These are phyloP conservation scores for Tulasnella sp. DNA, from an alignment of 768 basidiomycete genomes.

Conservation along the genomic window DNA sequence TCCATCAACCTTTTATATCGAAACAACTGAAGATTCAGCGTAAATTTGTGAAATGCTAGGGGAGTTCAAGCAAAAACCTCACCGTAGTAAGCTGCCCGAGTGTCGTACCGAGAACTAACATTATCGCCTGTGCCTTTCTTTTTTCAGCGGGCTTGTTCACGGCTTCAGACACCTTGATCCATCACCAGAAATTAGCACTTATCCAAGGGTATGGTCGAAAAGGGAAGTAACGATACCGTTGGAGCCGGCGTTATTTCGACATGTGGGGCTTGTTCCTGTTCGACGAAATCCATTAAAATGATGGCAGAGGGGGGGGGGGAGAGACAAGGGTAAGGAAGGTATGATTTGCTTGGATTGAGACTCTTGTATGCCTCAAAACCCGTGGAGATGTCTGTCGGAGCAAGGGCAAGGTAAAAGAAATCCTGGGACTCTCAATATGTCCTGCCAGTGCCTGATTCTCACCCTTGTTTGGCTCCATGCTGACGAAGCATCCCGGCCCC, in stretches of 20 bases:
- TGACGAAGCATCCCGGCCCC: neutral
- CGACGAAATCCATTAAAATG: neutral
- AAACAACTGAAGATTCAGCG: neutral
- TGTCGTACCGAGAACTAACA: slow-evolving; percentile 4
- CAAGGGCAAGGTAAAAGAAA: neutral
- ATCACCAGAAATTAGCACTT: neutral
- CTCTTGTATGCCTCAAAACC: neutral
- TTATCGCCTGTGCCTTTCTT: neutral
- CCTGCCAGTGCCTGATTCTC: neutral
- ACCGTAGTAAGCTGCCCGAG: slow-evolving; percentile 11
- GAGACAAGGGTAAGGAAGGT: neutral
- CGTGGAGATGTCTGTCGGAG: neutral
- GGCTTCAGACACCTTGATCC: neutral
- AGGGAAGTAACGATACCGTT: neutral
- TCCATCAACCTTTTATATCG: neutral
- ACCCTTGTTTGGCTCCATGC: neutral
- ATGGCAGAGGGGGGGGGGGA: neutral
- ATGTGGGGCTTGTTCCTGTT: neutral
- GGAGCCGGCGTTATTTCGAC: neutral
- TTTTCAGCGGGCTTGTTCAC: neutral
- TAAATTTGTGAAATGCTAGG: neutral
- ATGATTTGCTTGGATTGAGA: neutral
- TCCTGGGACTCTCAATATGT: neutral
- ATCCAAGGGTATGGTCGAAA: neutral
- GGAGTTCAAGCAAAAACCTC: neutral